Base-by-base conservation (phyloP, 768 basidiomycete species). In the Auriscalpium microsporum region DNA sequence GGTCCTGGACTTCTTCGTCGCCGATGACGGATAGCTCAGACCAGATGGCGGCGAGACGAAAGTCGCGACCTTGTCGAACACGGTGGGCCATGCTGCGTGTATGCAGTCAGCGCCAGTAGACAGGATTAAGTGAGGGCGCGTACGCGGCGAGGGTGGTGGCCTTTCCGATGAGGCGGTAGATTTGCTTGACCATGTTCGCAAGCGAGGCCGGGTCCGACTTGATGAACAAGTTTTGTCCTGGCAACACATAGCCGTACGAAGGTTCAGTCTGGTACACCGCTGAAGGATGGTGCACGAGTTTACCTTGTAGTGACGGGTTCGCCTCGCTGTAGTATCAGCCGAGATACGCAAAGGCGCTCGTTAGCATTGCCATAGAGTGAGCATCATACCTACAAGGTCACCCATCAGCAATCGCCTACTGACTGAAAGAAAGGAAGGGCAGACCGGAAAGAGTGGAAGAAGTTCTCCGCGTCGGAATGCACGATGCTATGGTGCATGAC, bases 281-380 rank as follows among this genome's bases (percentile, higher is more conserved):
- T 28, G 28, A 7, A 28, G 28, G 28, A 28, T 28, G 36, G 16
- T 4, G 45, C 10, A n/a, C 48, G 67, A 28, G 28, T 65, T 61
- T 64, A 78, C 91, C 93, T 74, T 84, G 83, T 7, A 95, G 69
- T 7, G 90, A 89, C 10, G 93, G 93, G 68, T 94, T 94, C 5
- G 90, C 90, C 64, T 93, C 90, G 62, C 78, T 74, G 64, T 93
- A 93, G 67, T 90, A 90, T 7, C 88, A 90, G 4, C 92, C 91
- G 19, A 95, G 71, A 64, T 94, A 93, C 8, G 92, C 82, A 62
- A 94, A 88, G 4, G 88, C 88, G 61, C 86, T 89, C 4, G 86
- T 90, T 45, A 93, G 75, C 59, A 94, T 93, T 17, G 88, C 83
- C 91, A 93, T 94, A 0, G 92, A 93, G 64, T 94, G 92, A 1